These are phyloP conservation scores for Neurospora tetrasperma DNA, from an alignment of 495 filamentous ascomycete species.

Conservation along the genomic window DNA sequence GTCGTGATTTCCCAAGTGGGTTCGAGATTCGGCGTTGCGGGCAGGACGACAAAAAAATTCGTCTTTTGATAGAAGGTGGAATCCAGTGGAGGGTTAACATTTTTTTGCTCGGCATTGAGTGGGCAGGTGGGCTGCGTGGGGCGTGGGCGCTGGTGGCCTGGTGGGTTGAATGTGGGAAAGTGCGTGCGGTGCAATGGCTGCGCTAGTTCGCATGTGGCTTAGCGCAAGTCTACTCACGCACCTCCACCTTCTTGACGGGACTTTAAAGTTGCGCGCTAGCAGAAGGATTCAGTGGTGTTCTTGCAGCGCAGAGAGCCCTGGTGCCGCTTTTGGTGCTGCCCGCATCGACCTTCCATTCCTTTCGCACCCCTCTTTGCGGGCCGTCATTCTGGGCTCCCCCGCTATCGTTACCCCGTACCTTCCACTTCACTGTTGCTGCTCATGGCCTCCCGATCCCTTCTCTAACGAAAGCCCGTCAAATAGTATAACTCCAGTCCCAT, in stretches of 20 bases:
- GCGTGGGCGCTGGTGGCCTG: not conserved
- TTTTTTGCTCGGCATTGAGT: conserved; percentile 20
- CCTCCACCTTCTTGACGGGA: not conserved
- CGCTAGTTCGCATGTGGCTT: conserved; percentile 3
- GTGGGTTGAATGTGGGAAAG: conserved; percentile 1
- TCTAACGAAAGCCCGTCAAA: not conserved
- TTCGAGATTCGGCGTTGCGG: not conserved
- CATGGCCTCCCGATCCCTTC: not conserved
- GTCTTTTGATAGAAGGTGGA: conserved; percentile 3
- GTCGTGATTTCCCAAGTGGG: not conserved
- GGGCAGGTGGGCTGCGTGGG: conserved; percentile 3
- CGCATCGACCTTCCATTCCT: not conserved
- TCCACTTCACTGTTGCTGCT: not conserved
- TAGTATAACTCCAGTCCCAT: not conserved
- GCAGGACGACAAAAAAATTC: not conserved
- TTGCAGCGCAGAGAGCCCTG: not conserved
- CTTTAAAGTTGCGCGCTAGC: not conserved
- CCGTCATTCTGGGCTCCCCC: not conserved
- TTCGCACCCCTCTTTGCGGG: not conserved
- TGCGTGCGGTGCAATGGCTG: not conserved
- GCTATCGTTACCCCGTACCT: not conserved
- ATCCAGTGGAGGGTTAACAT: conserved; percentile 20
- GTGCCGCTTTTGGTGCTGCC: not conserved
- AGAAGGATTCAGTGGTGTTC: not conserved
- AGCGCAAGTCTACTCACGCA: conserved; percentile 5